Evolutionary conservation across 371 early-diverging fungal genomes (phyloP), one percentile per base, ranked within the genome.

Genomic region (Thermomucor indicae-seudaticae): DNA sequence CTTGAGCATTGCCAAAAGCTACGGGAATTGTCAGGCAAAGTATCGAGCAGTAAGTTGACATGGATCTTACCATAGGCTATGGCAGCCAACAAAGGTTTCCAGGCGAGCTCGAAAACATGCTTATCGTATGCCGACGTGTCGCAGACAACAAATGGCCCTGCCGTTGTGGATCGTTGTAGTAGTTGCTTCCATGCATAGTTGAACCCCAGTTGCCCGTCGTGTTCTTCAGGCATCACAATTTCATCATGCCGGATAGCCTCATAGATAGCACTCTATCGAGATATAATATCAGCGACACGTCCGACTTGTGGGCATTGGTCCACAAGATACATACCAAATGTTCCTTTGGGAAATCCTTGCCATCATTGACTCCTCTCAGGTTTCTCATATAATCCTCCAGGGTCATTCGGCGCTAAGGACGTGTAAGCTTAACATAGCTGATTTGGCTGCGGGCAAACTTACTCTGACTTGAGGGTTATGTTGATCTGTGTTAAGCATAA

Each of bases 401-500:
- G 7, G 85, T 74, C 88, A 95, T 95, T 51, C 93, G 91, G 11
- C 73, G 72, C 65, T 77, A 59, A 19, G 55, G 62, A 38, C 3
- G 31, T 23, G 20, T 37, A 20, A 31, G 29, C 14, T 12, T 5
- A 41, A 35, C 7, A 30, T 14, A 44, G 37, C 16, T 17, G 20
- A 17, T 14, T 12, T 28, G 17, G 10, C 10, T 7, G 22, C 2
- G 5, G 6, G 25, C 12, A 20, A 12, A 30, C 63, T 55, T 72
- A 75, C 76, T 49, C 86, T 75, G 24, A 91, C 80, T 70, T 89
- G 90, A 39, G 83, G 89, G 70, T 89, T 96, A 58, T 97, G 93
- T 58, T 91, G 85, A 78, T 96, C 96, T 3, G 96, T 96, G 63
- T 97, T 96, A 45, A 97, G 67, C 85, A 95, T 85, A 55, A 96